Percentiles rank a stretch among this genome's conserved stretches.
phyloP scores from a whole-genome alignment of 805 yeast genomes.

The Maudiozyma barnettii region DNA sequence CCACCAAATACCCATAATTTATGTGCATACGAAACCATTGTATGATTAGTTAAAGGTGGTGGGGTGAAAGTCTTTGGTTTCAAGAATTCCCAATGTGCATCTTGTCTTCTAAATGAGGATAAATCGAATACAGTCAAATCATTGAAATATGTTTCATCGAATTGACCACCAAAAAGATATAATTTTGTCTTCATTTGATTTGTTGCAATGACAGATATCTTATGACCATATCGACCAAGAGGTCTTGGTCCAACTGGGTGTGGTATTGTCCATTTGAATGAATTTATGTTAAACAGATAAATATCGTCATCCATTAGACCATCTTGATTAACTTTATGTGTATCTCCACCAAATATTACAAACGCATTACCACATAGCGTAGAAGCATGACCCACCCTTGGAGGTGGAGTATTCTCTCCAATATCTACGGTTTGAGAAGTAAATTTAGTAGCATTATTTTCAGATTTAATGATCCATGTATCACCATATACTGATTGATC shows the following conservation, averaged over 20 bases:
- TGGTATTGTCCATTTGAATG: constrained; percentile 72
- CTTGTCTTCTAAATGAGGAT: constrained; percentile 73
- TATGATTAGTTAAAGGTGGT: constrained; percentile 84
- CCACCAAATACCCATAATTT: constrained; percentile 90
- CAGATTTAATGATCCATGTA: constrained; percentile 69
- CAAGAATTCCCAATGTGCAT: constrained; percentile 74
- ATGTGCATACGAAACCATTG: constrained; percentile 72
- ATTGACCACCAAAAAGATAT: constrained; percentile 90
- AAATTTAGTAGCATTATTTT: constrained; percentile 31
- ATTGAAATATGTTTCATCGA: constrained; percentile 70
- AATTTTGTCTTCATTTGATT: constrained; percentile 49
- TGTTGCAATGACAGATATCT: constrained; percentile 65
- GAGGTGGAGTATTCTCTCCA: constrained; percentile 77
- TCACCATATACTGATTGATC: constrained; percentile 92
- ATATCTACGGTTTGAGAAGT: constrained; percentile 51
- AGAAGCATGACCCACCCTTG: constrained; percentile 93
- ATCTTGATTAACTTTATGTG: constrained; percentile 65
- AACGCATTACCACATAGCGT: constrained; percentile 90
- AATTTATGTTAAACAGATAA: constrained; percentile 73
- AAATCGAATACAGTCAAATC: constrained; percentile 83
- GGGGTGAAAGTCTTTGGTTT: constrained; percentile 40
- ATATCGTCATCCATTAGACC: constrained; percentile 83
- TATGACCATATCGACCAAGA: constrained; percentile 89
- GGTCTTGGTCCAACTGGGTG: constrained; percentile 70
- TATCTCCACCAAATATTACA: constrained; percentile 94